Evolutionary conservation across 805 yeast genomes (phyloP), one percentile per base, ranked within the genome.

Genomic region (Saccharomycopsis sp.): DNA sequence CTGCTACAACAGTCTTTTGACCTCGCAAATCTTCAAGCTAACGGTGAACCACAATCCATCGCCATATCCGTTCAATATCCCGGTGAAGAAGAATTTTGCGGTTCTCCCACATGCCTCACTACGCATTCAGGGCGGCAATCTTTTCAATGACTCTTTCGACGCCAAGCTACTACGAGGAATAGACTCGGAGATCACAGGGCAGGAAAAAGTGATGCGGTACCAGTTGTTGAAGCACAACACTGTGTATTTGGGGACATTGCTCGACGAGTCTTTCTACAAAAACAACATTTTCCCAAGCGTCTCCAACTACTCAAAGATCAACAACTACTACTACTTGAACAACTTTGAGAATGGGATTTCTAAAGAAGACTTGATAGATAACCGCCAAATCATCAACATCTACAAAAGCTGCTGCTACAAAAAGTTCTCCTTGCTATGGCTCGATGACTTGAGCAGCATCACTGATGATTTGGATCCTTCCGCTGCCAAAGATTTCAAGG

Each of bases 21-120:
- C 62, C 13, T 71, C 77, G 22, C 66, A 71, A 43, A 74, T 77
- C 32, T 80, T 80, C n/a, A 71, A 71, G 44, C 54, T 77, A 8
- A 68, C 68, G 33, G 65, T 77, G 30, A 68, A 69, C 43, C 63
- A 73, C 6, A n/a, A n/a, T n/a, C n/a, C n/a, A n/a, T 48, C 64
- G 48, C 60, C n/a, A 51, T 67, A 41, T 5, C 71, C 80, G 0
- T 65, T 77, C 36, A 83, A 77, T 53, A 75, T 77, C 13, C 84
- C 84, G 1, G 58, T 76, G 13, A 72, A 72, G 48, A 68, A 73
- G 34, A 80, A 75, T 49, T 77, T 76, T 55, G 62, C 64, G 34
- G 61, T 69, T 1, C 53, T 77, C 29, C 77, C 80, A 0, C 69
- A 70, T 45, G 58, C 69, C 4, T 69, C 75, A 12, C 20, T 33